Evolutionary conservation across 2,329 filamentous ascomycete genomes (phyloP).

Genomic region (Colletotrichum kahawae): DNA sequence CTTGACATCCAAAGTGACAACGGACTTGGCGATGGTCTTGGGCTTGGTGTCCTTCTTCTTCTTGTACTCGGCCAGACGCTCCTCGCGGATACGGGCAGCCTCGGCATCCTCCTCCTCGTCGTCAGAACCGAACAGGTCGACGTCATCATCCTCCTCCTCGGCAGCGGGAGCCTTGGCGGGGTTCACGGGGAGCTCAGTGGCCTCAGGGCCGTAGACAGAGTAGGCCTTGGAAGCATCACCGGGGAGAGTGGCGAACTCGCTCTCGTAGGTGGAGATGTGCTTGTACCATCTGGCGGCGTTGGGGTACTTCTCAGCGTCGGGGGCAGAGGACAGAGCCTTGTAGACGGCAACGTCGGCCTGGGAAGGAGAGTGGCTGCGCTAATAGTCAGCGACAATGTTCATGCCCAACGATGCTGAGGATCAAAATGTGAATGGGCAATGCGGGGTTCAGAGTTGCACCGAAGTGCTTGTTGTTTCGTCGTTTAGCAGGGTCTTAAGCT

Average conservation of each 20-base stretch:
- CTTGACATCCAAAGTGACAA: conserved; percentile 96
- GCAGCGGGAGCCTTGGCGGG: conserved; percentile 80
- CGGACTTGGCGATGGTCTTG: conserved; percentile 93
- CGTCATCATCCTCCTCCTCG: conserved; percentile 78
- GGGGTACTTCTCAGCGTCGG: conserved; percentile 86
- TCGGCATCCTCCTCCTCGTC: conserved; percentile 94
- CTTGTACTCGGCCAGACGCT: conserved; percentile 90
- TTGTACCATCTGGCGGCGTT: conserved; percentile 98
- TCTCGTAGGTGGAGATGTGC: conserved; percentile 92
- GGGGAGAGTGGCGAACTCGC: conserved; percentile 88
- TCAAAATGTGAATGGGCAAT: neutral
- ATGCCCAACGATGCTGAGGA: neutral
- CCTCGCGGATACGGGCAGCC: conserved; percentile 82
- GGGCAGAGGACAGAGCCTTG: conserved; percentile 82
- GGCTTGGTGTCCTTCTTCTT: conserved; percentile 96
- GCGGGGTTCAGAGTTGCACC: conserved; percentile 73
- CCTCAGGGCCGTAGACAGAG: conserved; percentile 91
- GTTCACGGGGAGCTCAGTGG: conserved; percentile 78
- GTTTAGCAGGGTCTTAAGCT: conserved; percentile 88
- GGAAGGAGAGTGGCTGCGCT: conserved; percentile 66
- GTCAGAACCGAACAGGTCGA: conserved; percentile 92
- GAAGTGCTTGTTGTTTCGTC: conserved; percentile 74
- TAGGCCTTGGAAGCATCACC: conserved; percentile 90
- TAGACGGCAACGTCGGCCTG: conserved; percentile 97
- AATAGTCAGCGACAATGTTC: conserved; percentile 1